Conservation (phyloP, 768 basidiomycete genomes). For the Filobasidium wieringae region DNA sequence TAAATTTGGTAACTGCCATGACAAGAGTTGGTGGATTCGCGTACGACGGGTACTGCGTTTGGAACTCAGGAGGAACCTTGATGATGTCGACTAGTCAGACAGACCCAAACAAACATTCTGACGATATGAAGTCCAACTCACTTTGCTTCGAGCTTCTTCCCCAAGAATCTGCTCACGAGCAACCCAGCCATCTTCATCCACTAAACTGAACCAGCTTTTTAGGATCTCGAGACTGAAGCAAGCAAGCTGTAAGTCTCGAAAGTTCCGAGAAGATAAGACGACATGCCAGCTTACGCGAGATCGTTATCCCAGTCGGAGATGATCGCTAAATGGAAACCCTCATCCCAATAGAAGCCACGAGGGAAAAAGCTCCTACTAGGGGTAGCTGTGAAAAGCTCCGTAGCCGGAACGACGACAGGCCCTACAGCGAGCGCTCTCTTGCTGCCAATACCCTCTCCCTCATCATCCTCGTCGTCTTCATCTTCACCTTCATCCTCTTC, state of each 20-base stretch:
- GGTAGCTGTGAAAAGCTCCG: slow-evolving; percentile 72
- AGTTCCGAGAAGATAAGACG: background rate
- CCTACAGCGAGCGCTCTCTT: slow-evolving; percentile 21
- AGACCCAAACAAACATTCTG: too few species aligned
- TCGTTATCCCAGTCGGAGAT: slow-evolving; percentile 91
- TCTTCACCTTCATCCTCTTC: slow-evolving; percentile 44
- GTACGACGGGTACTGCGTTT: slow-evolving; percentile 82
- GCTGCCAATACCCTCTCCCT: slow-evolving; percentile 15
- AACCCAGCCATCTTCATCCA: slow-evolving; percentile 92
- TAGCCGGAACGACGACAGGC: slow-evolving; percentile 54
- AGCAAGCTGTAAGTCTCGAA: background rate
- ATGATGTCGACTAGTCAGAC: background rate
- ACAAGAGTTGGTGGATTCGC: slow-evolving; percentile 91
- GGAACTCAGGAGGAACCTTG: slow-evolving; percentile 78
- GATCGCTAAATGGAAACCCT: slow-evolving; percentile 87
- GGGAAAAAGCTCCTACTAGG: slow-evolving; percentile 96
- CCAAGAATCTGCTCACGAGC: slow-evolving; percentile 92
- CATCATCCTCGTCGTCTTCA: slow-evolving; percentile 41
- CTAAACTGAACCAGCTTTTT: slow-evolving; percentile 75
- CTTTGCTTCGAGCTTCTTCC: slow-evolving; percentile 90
- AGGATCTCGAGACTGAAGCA: slow-evolving; percentile 68
- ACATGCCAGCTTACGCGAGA: slow-evolving; percentile 47
- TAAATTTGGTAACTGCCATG: slow-evolving; percentile 86
- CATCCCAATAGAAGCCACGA: slow-evolving; percentile 97
- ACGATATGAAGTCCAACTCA: slow-evolving; percentile 26